Conservation (phyloP, 768 basidiomycete species). For the Mycena indigotica region DNA sequence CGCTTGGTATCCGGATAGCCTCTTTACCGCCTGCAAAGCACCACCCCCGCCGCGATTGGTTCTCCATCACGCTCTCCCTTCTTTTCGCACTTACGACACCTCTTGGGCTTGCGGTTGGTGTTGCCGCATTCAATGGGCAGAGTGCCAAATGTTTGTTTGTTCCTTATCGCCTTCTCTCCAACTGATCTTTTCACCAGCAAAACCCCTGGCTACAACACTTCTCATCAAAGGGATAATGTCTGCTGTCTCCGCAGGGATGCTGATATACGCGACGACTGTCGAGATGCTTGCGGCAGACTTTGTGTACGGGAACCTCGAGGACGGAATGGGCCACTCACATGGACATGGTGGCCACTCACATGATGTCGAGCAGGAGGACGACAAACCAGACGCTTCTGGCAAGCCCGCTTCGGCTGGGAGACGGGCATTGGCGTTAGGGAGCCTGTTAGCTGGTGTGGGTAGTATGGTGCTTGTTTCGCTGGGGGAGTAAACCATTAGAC, state of each 20-base stretch:
- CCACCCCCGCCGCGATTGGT: constrained; percentile 30
- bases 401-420: constrained; percentile 30
- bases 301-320: constrained; percentile 62
- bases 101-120: constrained; percentile 62
- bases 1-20: constrained; percentile 65
- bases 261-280: constrained; percentile 80
- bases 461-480: constrained; percentile 67
- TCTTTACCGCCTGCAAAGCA: constrained; percentile 9
- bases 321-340: constrained; percentile 26
- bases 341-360: constrained; percentile 16
- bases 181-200: constrained; percentile 26
- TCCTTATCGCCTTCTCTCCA: background rate
- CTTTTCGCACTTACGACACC: constrained; percentile 79
- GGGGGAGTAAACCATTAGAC: constrained; percentile 35
- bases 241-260: constrained; percentile 81
- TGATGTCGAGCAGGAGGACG: constrained; percentile 14
- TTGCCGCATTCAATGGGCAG: constrained; percentile 44
- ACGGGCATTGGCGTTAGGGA: constrained; percentile 59
- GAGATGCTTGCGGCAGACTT: constrained; percentile 90
- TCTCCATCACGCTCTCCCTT: constrained; percentile 57
- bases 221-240: constrained; percentile 75
- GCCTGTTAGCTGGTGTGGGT: constrained; percentile 60
- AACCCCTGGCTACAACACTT: constrained; percentile 38
- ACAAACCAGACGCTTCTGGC: constrained; percentile 16
- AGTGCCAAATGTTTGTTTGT: constrained; percentile 24